Base-by-base conservation (phyloP, 1,284 basidiomycete genomes). In the Ustilago cynodontis region DNA sequence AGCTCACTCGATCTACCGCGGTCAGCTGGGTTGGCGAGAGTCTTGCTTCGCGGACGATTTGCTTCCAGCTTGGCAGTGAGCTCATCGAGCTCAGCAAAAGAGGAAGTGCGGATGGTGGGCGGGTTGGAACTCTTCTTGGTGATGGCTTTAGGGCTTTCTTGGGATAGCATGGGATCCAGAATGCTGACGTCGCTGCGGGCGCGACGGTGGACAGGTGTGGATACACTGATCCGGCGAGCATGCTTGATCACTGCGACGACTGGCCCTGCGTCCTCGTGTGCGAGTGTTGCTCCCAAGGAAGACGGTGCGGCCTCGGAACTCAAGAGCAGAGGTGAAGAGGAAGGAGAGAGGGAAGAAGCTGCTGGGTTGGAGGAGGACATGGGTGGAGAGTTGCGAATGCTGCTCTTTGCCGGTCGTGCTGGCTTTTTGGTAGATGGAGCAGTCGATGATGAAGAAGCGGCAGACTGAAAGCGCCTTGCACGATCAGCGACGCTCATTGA, bases 121-220 rank as follows among this genome's bases (percentile, higher is more conserved):
- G 60, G 57, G 51, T 56, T 52, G 14, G 35, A n/a, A n/a, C 20
- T 14, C 33, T n/a, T 37, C 1, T n/a, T 18, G 45, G 26, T 20
- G 56, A n/a, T 47, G 31, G 4, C 13, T 0, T 22, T 35, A 9
- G 13, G 20, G 4, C 31, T 24, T 2, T 56, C 37, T n/a, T 47
- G 47, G 20, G 14, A 37, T 33, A 75, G 45, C 16, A 59, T 55
- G 5, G 72, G 65, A 13, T 71, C 73, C 18, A 71, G 31, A 7
- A 65, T 26, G 59, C 68, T 68, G 31, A 58, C 59, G 11, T 76
- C 73, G 56, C 73, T 76, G 39, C 69, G 61, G 3, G 65, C 69
- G 29, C 73, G 73, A 20, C 73, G 58, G 47, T 76, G 73, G 0
- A 55, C 18, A 8, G 73, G 73, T 2, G 73, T 76, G 11, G 73